These are phyloP conservation scores for Schizochytrium sp. DNA, from an alignment of 108 stramenopile species.

Conservation along the genomic window DNA sequence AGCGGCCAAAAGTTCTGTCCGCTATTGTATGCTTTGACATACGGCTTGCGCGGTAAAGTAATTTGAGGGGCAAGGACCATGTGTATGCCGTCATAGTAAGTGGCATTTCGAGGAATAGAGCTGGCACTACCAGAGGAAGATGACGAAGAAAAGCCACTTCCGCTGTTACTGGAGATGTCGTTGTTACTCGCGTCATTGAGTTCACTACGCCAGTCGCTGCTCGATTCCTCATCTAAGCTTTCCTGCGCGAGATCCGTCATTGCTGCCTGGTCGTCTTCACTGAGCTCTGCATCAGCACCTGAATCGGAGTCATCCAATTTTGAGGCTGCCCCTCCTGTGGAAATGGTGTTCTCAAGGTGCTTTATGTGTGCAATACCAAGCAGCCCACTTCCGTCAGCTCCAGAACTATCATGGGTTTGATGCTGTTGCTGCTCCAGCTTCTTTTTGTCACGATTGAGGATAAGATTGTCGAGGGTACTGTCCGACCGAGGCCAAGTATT, in stretches of 20 bases:
- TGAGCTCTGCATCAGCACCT: neutral
- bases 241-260: too few relatives aligned
- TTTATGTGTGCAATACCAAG: neutral
- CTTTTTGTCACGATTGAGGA: too few relatives aligned
- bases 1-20: conserved; percentile 46
- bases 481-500: too few relatives aligned
- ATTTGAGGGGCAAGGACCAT: conserved; percentile 48
- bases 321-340: too few relatives aligned
- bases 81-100: conserved; percentile 29
- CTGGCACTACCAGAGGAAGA: neutral
- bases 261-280: neutral
- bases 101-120: neutral
- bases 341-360: neutral
- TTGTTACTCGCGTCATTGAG: neutral
- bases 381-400: neutral
- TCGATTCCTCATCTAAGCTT: too few relatives aligned
- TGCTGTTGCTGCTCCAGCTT: too few relatives aligned
- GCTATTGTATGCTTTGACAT: conserved; percentile 23
- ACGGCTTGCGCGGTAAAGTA: neutral
- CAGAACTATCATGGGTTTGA: too few relatives aligned
- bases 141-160: neutral
- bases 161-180: neutral
- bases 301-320: too few relatives aligned
- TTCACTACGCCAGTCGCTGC: too few relatives aligned
- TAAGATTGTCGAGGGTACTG: too few relatives aligned